Evolutionary conservation across 345 rosid genomes (phyloP).

Genomic region (Reutealis trisperma): DNA sequence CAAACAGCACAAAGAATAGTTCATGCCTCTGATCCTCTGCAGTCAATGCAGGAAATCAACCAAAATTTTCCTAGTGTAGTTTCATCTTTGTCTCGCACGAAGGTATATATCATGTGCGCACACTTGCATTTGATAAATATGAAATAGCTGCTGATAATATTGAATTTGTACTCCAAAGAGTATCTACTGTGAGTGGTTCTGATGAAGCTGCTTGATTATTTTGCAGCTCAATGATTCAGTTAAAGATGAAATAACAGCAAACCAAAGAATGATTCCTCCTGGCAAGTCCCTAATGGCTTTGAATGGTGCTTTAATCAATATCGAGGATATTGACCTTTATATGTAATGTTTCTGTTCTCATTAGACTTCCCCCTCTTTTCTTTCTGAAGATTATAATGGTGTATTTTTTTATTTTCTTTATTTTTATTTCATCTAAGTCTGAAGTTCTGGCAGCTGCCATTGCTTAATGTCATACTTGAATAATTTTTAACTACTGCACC

Average conservation of each 20-base stretch:
- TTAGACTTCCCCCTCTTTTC: conserved; percentile 1
- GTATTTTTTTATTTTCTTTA: conserved; percentile 1
- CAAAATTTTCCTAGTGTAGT: conserved; percentile 97
- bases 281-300: conserved; percentile 95
- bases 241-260: conserved; percentile 90
- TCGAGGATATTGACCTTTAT: conserved; percentile 94
- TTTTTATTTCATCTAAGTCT: conserved; percentile 11
- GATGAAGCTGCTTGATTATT: conserved; percentile 6
- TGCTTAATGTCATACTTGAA: background rate
- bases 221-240: conserved; percentile 82
- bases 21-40: conserved; percentile 92
- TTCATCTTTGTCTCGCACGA: conserved; percentile 95
- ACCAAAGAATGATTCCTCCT: conserved; percentile 94
- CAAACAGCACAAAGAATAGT: conserved; percentile 98
- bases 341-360: conserved; percentile 47
- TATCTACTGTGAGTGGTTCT: conserved; percentile 10
- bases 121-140: background rate
- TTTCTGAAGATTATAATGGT: conserved; percentile 4
- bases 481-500: background rate
- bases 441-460: background rate
- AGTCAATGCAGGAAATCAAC: conserved; percentile 93
- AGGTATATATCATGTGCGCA: conserved; percentile 46
- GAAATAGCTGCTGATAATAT: conserved; percentile 12
- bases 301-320: conserved; percentile 93
- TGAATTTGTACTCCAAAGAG: background rate